Base-by-base conservation (phyloP, 2,329 filamentous ascomycete species). In the Diaporthe sp. region DNA sequence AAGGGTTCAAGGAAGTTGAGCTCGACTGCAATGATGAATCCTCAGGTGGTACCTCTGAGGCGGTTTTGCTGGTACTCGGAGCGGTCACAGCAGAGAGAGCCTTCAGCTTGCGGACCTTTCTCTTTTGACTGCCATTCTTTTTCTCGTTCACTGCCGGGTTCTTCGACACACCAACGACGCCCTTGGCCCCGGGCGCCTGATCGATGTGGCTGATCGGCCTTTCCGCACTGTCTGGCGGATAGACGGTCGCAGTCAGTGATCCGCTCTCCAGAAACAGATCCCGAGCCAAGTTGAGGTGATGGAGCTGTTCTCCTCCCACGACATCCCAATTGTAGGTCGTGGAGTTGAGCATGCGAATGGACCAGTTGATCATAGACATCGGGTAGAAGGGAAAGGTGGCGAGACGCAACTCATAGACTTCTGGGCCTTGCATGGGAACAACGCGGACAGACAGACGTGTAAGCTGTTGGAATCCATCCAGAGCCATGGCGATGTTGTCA, bases 351-450 rank as follows among this genome's bases (percentile, higher is more conserved):
- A 39, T 55, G 44, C 53, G 53, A 37, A 76, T 61, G 28, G 70
- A 71, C 76, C 76, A 77, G 51, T 61, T 42, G 31, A 67, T 77
- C 61, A 77, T 65, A 10, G 37, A 15, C 57, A 77, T 70, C 22
- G 74, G 76, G 61, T 77, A 77, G 60, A 77, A 77, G 0, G 76
- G 76, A 39, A 76, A 77, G 42, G 65, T 15, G 22, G 74, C 74
- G 12, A 76, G 31, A 53, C 71, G 74, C 39, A 77, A 51, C 44
- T 77, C 76, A 25, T 77, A 77, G 65, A 63, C 67, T 25, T 63
- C 15, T 34, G 71, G 63, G 37, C 44, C 76, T n/a, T 76, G 74
- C 37, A 58, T 68, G 25, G 71, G 55, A 17, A 77, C 76, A 10
- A 76, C 34, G 6, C 71, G 74, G 15, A 77, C 34, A n/a, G 42